Base-by-base conservation (phyloP, 768 basidiomycete genomes). In the Floccularia luteovirens region DNA sequence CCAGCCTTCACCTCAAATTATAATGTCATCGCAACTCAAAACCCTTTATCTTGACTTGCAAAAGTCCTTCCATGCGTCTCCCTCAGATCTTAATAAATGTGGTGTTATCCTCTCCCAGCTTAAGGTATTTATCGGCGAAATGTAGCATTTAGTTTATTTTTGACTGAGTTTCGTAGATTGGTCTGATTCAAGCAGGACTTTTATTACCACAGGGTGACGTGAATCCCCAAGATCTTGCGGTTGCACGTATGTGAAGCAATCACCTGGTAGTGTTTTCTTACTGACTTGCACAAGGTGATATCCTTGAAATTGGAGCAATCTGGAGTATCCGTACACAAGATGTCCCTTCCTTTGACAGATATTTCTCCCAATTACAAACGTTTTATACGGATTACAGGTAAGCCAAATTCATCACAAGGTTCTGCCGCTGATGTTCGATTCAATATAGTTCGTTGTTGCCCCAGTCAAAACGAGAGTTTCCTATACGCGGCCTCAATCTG, bases 231-330 rank as follows among this genome's bases (percentile, higher is more conserved):
- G 88, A 92, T 54, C 69, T 93, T 32, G 65, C 73, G 34, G 66
- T 83, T 43, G 77, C 86, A 50, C 86, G 89, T 90, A 57, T 40
- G 83, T 70, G 8, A 32, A 23, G 1, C 36, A 11, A 2, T 19
- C 21, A n/a, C n/a, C 36, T 20, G 22, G 10, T 34, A 14, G 10
- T 34, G 20, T 34, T 34, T 10, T 34, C n/a, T 17, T 40, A 12
- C 46, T 33, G 28, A 21, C 19, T 24, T 20, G 39, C 14, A 27
- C 30, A 24, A 93, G 91, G 94, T 45, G 90, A 92, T 46, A 87
- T 96, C 43, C 82, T 99, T 43, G 94, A 97, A 68, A 82, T 97
- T 50, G 94, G 92, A 39, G 90, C 92, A 13, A 82, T 93, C 67
- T 87, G 88, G 71, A 91, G 93, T 46, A 86, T 98, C 59, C 77